Evolutionary conservation across 441 rosid genomes (phyloP).

Genomic region (Gossypium gossypioides): DNA sequence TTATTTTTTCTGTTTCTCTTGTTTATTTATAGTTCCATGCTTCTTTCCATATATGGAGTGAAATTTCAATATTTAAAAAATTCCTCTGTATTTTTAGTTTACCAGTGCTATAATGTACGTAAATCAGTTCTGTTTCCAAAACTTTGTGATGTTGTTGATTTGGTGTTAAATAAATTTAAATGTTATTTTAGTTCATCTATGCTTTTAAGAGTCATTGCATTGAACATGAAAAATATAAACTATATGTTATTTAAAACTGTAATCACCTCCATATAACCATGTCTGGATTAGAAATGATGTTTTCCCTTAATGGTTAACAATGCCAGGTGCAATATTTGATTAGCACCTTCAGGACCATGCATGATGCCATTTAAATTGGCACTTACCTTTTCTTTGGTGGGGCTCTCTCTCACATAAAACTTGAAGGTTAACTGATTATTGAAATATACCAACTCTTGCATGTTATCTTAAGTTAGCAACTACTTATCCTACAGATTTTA

Average conservation of each 20-base stretch:
- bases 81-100: neutral
- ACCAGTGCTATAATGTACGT: neutral
- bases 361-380: neutral
- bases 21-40: neutral
- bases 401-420: neutral
- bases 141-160: neutral
- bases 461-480: neutral
- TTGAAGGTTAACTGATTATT: neutral
- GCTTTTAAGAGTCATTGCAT: neutral
- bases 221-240: neutral
- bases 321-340: neutral
- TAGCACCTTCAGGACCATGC: neutral
- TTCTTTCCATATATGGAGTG: neutral
- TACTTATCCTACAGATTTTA: slow-evolving; percentile 1
- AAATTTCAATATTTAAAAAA: neutral
- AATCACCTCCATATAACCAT: neutral
- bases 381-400: neutral
- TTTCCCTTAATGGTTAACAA: neutral
- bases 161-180: neutral
- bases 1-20: neutral
- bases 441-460: neutral
- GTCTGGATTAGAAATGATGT: neutral
- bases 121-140: neutral
- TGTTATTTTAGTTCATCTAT: neutral
- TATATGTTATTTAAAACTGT: neutral